These are phyloP conservation scores for Nephromyces sp. DNA, from an alignment of 169 alveolate species.

Conservation along the genomic window DNA sequence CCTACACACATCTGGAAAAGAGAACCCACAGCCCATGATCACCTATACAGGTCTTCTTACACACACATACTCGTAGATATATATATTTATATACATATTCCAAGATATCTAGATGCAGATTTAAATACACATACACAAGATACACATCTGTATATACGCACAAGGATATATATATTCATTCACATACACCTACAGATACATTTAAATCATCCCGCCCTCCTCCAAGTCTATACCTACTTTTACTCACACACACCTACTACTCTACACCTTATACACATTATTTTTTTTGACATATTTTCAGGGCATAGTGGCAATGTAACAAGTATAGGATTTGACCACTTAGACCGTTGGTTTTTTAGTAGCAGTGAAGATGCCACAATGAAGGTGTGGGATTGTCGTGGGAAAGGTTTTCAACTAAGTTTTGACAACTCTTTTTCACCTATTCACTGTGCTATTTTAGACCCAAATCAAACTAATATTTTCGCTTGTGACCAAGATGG, in stretches of 20 bases:
- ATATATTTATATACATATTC: too few relatives aligned
- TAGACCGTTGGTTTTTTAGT: conserved; percentile 52
- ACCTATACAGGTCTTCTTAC: too few relatives aligned
- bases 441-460: conserved; percentile 49
- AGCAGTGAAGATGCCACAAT: conserved; percentile 57
- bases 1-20: conserved; percentile 5
- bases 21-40: neutral
- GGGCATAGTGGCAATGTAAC: conserved; percentile 57
- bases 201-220: too few relatives aligned
- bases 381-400: conserved; percentile 55
- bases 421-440: conserved; percentile 32
- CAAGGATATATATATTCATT: too few relatives aligned
- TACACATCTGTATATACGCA: too few relatives aligned
- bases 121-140: too few relatives aligned
- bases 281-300: neutral
- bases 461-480: conserved; percentile 57
- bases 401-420: conserved; percentile 35
- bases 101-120: too few relatives aligned
- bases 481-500: conserved; percentile 58
- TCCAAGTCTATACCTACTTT: too few relatives aligned
- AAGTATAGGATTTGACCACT: conserved; percentile 52
- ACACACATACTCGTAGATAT: too few relatives aligned
- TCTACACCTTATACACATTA: conserved; percentile 31
- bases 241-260: too few relatives aligned
- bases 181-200: too few relatives aligned